A percentile compares a stretch with the other conserved stretches of the same genome.
Evolutionary conservation across 768 basidiomycete species (phyloP).

Genomic region (Serpula lacrymans): DNA sequence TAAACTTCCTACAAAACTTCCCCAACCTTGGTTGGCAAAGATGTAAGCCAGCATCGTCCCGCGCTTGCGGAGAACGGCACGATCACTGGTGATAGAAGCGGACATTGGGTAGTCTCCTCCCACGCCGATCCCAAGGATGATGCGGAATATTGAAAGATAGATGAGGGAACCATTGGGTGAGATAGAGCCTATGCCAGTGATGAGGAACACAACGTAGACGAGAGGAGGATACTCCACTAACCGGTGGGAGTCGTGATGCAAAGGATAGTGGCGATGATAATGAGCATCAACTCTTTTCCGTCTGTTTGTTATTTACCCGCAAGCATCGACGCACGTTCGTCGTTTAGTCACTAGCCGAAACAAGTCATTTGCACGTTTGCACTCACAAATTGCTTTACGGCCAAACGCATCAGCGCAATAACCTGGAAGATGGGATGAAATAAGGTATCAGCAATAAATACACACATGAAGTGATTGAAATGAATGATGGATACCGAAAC

Average conservation of each 20-base stretch:
- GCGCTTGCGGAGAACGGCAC: constrained; percentile 59
- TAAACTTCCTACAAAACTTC: constrained; percentile 60
- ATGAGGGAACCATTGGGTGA: constrained; percentile 51
- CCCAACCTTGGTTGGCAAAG: constrained; percentile 79
- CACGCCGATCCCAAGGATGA: constrained; percentile 73
- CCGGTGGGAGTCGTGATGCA: constrained; percentile 64
- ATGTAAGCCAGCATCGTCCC: constrained; percentile 77
- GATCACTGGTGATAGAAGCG: constrained; percentile 64
- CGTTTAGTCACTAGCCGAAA: background rate
- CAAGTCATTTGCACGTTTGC: constrained; percentile 4
- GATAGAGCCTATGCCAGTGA: constrained; percentile 36
- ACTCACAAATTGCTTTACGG: constrained; percentile 62
- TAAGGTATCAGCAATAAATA: no score
- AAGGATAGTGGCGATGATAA: constrained; percentile 74
- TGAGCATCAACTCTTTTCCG: constrained; percentile 77
- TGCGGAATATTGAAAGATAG: constrained; percentile 64
- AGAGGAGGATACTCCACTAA: constrained; percentile 7
- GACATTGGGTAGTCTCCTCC: constrained; percentile 83
- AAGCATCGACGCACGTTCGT: constrained; percentile 4
- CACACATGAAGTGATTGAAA: background rate
- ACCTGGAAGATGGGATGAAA: constrained; percentile 29
- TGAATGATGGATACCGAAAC: constrained; percentile 41
- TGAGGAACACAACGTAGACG: background rate
- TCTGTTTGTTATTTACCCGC: no score
- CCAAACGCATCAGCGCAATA: constrained; percentile 66